Percentiles rank a stretch among this genome's conserved stretches.
Evolutionary conservation across 2,329 filamentous ascomycete genomes (phyloP).

Genomic region (Aquanectria penicillioides): DNA sequence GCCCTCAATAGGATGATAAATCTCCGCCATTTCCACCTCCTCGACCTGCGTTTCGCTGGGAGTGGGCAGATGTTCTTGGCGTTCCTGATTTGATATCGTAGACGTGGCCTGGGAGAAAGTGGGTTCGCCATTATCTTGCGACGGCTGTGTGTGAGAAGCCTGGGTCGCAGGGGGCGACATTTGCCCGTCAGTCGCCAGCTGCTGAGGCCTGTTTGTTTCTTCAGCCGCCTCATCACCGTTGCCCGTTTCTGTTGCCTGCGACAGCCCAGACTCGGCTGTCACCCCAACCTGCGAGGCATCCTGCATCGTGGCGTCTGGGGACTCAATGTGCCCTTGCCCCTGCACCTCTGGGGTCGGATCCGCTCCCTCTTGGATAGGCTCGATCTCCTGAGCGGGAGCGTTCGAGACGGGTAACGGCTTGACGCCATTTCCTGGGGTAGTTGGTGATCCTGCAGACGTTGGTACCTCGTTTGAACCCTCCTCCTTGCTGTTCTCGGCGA

Average conservation of each 20-base stretch:
- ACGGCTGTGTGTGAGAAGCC: slow-evolving; percentile 21
- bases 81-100: slow-evolving; percentile 18
- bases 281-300: slow-evolving; percentile 19
- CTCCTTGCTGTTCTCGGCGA: slow-evolving; percentile 6
- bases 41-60: slow-evolving; percentile 35
- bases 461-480: slow-evolving; percentile 14
- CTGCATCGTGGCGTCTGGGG: slow-evolving; percentile 31
- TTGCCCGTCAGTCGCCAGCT: slow-evolving; percentile 26
- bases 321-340: slow-evolving; percentile 11
- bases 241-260: slow-evolving; percentile 10
- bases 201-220: slow-evolving; percentile 17
- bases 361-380: slow-evolving; percentile 3
- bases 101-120: slow-evolving; percentile 20
- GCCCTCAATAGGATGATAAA: slow-evolving; percentile 14
- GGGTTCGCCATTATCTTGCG: slow-evolving; percentile 21
- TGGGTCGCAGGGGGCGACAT: slow-evolving; percentile 38
- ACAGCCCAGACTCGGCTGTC: slow-evolving; percentile 5
- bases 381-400: slow-evolving; percentile 7
- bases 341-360: slow-evolving; percentile 13
- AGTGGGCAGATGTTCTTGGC: slow-evolving; percentile 32
- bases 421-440: slow-evolving; percentile 20
- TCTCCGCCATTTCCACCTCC: slow-evolving; percentile 30
- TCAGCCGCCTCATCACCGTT: neutral
- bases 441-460: slow-evolving; percentile 10
- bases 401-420: slow-evolving; percentile 11